Conservation (phyloP, 768 basidiomycete genomes). For the Leccinum incarnatum region DNA sequence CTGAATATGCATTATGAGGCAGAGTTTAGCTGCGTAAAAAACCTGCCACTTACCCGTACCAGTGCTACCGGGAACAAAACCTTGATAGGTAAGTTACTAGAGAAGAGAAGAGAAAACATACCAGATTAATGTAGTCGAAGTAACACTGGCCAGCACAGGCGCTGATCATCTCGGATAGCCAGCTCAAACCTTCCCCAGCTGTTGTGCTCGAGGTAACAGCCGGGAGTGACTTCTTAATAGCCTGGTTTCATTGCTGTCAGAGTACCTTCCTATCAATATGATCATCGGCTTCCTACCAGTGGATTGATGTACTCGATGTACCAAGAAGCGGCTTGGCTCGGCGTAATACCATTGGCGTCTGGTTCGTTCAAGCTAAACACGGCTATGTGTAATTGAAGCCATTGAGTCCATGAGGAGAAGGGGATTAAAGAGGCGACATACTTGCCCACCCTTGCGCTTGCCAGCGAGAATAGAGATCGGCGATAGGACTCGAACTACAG, state of each 20-base stretch:
- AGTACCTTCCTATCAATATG: not conserved
- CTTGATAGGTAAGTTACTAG: not conserved
- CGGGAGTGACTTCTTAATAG: constrained; percentile 39
- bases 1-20: constrained; percentile 12
- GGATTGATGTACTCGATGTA: constrained; percentile 36
- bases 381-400: constrained; percentile 9
- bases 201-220: constrained; percentile 34
- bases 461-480: constrained; percentile 31
- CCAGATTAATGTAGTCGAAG: constrained; percentile 37
- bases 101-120: constrained; percentile 6
- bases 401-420: not conserved
- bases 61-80: constrained; percentile 17
- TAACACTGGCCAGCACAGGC: constrained; percentile 36
- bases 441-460: constrained; percentile 32
- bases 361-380: constrained; percentile 39
- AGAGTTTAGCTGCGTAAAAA: not conserved
- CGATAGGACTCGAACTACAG: constrained; percentile 37
- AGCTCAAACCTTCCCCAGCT: constrained; percentile 34
- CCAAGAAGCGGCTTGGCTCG: constrained; percentile 34
- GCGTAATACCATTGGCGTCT: constrained; percentile 30
- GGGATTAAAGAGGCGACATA: constrained; percentile 10
- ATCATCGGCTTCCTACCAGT: constrained; percentile 23
- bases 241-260: constrained; percentile 14
- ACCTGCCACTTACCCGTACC: constrained; percentile 26
- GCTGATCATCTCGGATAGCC: constrained; percentile 34